Percentiles rank a stretch among this genome's conserved stretches.
Evolutionary conservation across 78 protist species (phyloP).

Genomic region (Dictyostelium brefeldianum): DNA sequence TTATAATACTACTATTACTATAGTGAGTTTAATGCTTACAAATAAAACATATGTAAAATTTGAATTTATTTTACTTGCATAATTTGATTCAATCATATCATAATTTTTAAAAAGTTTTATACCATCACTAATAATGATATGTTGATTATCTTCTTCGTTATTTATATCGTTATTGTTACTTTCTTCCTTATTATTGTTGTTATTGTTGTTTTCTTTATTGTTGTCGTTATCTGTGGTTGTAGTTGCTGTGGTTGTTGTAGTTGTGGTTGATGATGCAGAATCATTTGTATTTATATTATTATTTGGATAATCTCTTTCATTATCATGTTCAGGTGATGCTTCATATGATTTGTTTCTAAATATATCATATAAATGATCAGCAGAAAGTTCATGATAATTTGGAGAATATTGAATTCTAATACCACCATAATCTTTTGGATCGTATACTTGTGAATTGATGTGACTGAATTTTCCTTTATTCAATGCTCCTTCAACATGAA

Average conservation of each 20-base stretch:
- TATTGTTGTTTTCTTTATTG: not conserved
- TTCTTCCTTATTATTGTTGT: not conserved
- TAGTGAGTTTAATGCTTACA: not conserved
- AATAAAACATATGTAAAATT: not conserved
- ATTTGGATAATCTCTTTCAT: not conserved
- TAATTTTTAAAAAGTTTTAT: constrained; percentile 1
- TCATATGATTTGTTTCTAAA: not conserved
- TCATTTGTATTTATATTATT: no score
- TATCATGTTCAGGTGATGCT: not conserved
- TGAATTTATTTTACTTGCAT: not conserved
- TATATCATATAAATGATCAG: not conserved
- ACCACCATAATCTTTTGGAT: not conserved
- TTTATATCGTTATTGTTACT: not conserved
- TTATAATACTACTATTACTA: not conserved
- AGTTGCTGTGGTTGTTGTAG: no score
- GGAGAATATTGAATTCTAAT: not conserved
- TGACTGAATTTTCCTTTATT: constrained; percentile 1
- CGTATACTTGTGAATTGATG: not conserved
- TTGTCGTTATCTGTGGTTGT: not conserved
- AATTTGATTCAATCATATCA: not conserved
- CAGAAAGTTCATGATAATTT: constrained; percentile 11
- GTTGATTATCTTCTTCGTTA: not conserved
- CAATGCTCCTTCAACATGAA: not conserved
- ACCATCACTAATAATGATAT: no score
- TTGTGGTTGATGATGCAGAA: no score